Conservation (phyloP, 345 rosid genomes). For the Eucalyptus pauciflora region DNA sequence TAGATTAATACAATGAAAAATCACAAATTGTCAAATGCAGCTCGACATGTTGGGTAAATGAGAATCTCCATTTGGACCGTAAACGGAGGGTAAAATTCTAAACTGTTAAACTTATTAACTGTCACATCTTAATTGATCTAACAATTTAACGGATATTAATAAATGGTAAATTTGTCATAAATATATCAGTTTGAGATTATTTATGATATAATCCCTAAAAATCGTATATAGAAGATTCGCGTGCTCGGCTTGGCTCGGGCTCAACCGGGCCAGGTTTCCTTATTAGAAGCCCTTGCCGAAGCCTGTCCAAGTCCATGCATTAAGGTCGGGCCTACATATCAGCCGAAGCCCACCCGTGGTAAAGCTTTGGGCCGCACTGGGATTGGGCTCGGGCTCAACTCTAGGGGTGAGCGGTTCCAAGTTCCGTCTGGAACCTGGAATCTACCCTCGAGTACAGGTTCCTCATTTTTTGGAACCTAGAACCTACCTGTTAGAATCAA, state of each 20-base stretch:
- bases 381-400: not conserved
- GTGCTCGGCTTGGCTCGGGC: not conserved
- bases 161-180: rapidly evolving
- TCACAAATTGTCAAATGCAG: rapidly evolving
- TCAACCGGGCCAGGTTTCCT: not conserved
- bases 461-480: too few relatives aligned
- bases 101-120: rapidly evolving
- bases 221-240: not conserved
- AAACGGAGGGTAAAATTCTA: too few relatives aligned
- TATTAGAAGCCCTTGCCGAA: not conserved
- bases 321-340: not conserved
- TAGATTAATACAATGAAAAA: too few relatives aligned
- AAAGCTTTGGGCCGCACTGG: not conserved
- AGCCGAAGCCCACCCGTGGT: not conserved
- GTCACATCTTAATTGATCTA: too few relatives aligned
- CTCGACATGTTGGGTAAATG: too few relatives aligned
- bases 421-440: too few relatives aligned
- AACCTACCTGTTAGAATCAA: too few relatives aligned
- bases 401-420: too few relatives aligned
- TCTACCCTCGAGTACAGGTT: too few relatives aligned
- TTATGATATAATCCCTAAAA: not conserved
- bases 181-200: rapidly evolving
- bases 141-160: too few relatives aligned
- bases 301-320: not conserved
- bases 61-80: too few relatives aligned